phyloP scores from a whole-genome alignment of 73 alveolate genomes.

The Blepharisma japonicum region DNA sequence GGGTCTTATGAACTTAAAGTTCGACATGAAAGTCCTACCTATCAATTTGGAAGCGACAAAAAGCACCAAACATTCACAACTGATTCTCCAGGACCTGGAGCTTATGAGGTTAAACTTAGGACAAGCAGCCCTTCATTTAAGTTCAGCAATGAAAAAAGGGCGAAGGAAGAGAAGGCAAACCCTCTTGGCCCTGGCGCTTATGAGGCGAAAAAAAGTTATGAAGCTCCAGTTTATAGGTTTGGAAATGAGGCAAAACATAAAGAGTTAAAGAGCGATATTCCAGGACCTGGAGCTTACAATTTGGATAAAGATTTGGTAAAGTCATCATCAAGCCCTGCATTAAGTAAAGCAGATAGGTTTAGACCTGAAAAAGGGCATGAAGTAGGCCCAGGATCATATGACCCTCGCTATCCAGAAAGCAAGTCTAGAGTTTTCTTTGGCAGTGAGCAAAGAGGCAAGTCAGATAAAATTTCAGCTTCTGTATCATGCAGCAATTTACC shows the following conservation, averaged over 20 bases:
- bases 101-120: neutral
- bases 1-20: neutral
- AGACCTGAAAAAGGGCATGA: no score
- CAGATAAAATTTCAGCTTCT: no score
- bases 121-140: neutral
- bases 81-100: slow-evolving; percentile 30
- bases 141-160: neutral
- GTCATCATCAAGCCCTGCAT: no score
- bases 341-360: no score
- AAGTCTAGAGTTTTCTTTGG: no score
- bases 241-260: neutral
- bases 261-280: neutral
- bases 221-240: neutral
- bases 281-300: slow-evolving; percentile 20
- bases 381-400: no score
- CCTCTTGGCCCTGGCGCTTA: slow-evolving; percentile 29
- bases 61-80: neutral
- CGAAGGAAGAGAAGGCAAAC: neutral
- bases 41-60: neutral
- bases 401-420: no score
- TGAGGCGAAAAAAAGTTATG: neutral
- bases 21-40: neutral
- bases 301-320: neutral
- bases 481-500: no score
- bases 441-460: no score